phyloP scores from a whole-genome alignment of 805 yeast genomes.

The Saccharomycopsis sp. region DNA sequence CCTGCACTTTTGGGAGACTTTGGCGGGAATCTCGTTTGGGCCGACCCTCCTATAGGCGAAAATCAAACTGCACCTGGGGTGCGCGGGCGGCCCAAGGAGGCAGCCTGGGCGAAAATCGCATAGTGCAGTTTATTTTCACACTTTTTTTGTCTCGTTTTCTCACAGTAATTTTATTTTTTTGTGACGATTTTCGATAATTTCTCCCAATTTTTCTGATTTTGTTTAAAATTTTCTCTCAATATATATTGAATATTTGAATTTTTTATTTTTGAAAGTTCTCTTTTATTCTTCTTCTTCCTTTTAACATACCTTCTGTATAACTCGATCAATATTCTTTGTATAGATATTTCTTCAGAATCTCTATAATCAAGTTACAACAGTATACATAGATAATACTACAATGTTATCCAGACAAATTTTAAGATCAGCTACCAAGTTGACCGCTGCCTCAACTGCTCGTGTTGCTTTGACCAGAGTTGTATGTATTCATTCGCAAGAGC shows the following conservation, averaged over 20 bases:
- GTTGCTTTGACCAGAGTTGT: conserved; percentile 38
- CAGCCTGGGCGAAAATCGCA: not conserved
- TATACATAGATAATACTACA: conserved; percentile 23
- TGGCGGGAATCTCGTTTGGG: not conserved
- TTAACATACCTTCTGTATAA: not conserved
- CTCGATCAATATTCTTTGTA: not conserved
- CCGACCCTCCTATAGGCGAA: not conserved
- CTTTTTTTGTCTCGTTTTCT: not conserved
- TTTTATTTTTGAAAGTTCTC: not conserved
- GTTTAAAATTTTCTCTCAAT: not conserved
- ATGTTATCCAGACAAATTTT: conserved; percentile 86
- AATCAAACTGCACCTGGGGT: not conserved
- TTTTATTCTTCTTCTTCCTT: not conserved
- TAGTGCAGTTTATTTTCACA: not conserved
- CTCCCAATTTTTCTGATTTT: not conserved
- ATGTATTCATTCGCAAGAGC: conserved; percentile 27
- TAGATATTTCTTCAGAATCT: not conserved
- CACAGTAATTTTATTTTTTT: not conserved
- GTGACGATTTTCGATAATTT: not conserved
- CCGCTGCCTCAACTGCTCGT: conserved; percentile 47
- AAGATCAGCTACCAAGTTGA: conserved; percentile 80
- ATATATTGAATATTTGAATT: not conserved
- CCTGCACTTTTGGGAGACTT: not conserved
- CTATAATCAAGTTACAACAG: not conserved
- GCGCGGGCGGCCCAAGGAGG: not conserved